Conservation (phyloP, 225 moss, liverwort and hornwort species). For the Thuidium tamariscinum region DNA sequence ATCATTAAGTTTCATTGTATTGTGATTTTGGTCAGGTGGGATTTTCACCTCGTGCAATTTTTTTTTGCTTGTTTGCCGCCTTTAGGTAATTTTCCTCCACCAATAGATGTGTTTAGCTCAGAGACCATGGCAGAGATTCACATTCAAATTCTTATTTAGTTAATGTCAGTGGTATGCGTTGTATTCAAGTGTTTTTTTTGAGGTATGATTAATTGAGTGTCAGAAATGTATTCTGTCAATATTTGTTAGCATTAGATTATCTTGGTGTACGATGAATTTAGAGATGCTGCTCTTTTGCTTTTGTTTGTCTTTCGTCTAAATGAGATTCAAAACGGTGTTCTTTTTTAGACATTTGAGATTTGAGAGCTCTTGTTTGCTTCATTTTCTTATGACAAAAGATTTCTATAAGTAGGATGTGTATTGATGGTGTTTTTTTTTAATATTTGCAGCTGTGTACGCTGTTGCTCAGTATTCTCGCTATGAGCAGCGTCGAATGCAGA, state of each 20-base stretch:
- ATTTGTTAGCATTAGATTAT: not conserved
- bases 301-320: not conserved
- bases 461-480: slow-evolving; percentile 52
- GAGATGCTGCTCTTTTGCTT: not conserved
- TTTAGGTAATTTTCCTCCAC: slow-evolving; percentile 26
- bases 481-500: slow-evolving; percentile 66
- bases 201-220: not conserved
- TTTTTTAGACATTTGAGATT: not conserved
- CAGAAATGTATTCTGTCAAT: not conserved
- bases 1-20: slow-evolving; percentile 25
- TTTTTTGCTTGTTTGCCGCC: slow-evolving; percentile 69
- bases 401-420: not conserved
- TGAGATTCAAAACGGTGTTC: not conserved
- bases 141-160: not conserved
- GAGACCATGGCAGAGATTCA: not conserved
- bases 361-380: not conserved
- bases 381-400: not conserved
- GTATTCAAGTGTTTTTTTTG: not conserved
- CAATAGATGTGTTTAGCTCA: not conserved
- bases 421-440: not conserved
- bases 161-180: not conserved
- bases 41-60: slow-evolving; percentile 87
- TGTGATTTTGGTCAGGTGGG: slow-evolving; percentile 53
- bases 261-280: not conserved
- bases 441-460: slow-evolving; percentile 54